Percentiles rank a stretch among this genome's conserved stretches.
These are phyloP conservation scores for Saccharomyces pastorianus DNA, from an alignment of 1,139 yeast species.

Conservation along the genomic window DNA sequence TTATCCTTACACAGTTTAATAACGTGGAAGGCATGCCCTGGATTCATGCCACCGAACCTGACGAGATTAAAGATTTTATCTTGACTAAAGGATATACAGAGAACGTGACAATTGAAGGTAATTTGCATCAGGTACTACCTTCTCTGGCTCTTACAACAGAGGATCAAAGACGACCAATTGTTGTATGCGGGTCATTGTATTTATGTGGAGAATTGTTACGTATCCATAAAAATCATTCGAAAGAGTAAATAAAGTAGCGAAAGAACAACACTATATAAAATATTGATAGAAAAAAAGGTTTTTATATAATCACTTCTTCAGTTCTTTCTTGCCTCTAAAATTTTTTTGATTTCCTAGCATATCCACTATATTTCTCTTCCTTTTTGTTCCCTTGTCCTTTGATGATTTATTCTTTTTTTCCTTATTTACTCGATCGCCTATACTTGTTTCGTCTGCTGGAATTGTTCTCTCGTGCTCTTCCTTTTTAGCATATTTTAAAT, in stretches of 20 bases:
- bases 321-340: no score
- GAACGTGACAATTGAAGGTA: conserved; percentile 16
- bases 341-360: no score
- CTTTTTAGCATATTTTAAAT: no score
- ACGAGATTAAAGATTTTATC: conserved; percentile 35
- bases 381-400: no score
- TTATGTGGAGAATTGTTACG: conserved; percentile 62
- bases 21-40: conserved; percentile 88
- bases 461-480: no score
- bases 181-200: conserved; percentile 75
- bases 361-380: no score
- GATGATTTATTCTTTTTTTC: no score
- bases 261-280: no score
- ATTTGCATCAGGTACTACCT: conserved; percentile 1
- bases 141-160: background rate
- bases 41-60: conserved; percentile 49
- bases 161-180: conserved; percentile 32
- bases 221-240: conserved; percentile 18
- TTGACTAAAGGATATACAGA: conserved; percentile 25
- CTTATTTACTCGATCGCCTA: no score
- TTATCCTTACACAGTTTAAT: conserved; percentile 57
- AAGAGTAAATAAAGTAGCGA: background rate
- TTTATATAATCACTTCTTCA: no score
- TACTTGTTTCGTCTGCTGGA: no score
- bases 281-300: no score